Base-by-base conservation (phyloP, 257 asterid genomes). In the Jaltomata sinuosa region DNA sequence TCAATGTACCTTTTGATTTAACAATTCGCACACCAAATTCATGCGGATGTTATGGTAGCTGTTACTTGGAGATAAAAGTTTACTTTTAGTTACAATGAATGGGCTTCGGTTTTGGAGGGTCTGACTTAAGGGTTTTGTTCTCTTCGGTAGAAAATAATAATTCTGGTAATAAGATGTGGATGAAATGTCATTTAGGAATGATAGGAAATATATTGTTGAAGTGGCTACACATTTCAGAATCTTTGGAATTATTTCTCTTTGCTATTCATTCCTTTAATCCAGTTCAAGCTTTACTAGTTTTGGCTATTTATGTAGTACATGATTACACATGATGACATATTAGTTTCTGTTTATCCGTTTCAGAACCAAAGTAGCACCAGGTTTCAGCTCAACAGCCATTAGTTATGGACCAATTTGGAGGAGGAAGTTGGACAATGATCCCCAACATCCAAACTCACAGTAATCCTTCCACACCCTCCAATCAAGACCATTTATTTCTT, bases 351-450 rank as follows among this genome's bases (percentile, higher is more conserved):
- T 77, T 77, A 29, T 49, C 64, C 62, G 18, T 49, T 49, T 77
- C 29, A 77, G 42, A 77, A 16, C 45, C 22, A 15, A 49, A 47
- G 82, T 77, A 77, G 64, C 29, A 9, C 38, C 42, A 27, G 82
- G 29, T 77, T 77, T 21, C 82, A 16, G 62, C 82, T 49, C 45
- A 67, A n/a, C 79, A 67, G 84, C 69, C 50, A 50, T 27, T n/a
- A 86, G 45, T 11, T 34, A 95, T 95, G 98, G 98, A 95, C 64
- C 91, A 92, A 27, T 95, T 86, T 61, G 98, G 94, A 12, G 94
- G 95, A 80, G 97, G 96, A 71, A 91, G 90, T 85, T 95, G 98
- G 97, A 45, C 91, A 12, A 93, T 92, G 98, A 92, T 93, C 88
- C 97, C 97, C 88, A 93, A 86, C 93, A 89, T 94, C 16, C 96